Base-by-base conservation (phyloP, 2,329 filamentous ascomycete genomes). In the Neocatenulostroma microsporum region DNA sequence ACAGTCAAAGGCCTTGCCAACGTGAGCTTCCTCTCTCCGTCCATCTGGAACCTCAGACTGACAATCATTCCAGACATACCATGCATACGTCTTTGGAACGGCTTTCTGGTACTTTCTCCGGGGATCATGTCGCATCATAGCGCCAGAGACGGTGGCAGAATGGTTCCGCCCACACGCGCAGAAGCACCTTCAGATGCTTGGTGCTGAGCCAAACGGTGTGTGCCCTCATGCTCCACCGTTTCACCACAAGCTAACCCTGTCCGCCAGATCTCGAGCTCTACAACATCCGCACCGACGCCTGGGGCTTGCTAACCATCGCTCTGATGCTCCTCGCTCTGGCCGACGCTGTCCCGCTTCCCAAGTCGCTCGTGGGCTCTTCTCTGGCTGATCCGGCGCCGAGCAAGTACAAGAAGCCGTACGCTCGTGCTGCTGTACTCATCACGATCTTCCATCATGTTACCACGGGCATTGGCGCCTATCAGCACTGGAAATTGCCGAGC, bases 241-340 rank as follows among this genome's bases (percentile, higher is more conserved):
- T 9, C 30, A 11, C 18, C n/a, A 20, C 27, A 20, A 9, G 23
- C 28, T 39, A 25, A 36, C 31, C 8, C 23, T 25, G 17, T 11
- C 12, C 30, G n/a, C 17, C 42, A 59, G 57, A 61, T 40, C 55
- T 61, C 31, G 58, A 61, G 35, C 43, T 60, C 45, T 61, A 61
- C 54, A 61, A 50, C 27, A 54, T 54, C 38, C 47, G 56, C 36
- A 60, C 53, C 36, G 58, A 61, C 39, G 58, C 51, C 45, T 61
- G 50, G 45, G 48, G 53, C 28, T 55, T 61, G 15, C 37, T 60
- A 21, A 48, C 57, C 17, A 46, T 61, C 23, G 45, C 53, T 12
- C 38, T 47, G 6, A 44, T 58, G 9, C 50, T 61, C 7, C 37
- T 60, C 3, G 48, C 53, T 19, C 41, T 61, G 21, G 48, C 50